Percentiles rank a stretch among this genome's conserved stretches.
Evolutionary conservation across 768 basidiomycete genomes (phyloP).

Genomic region (Phylloporus sp.): DNA sequence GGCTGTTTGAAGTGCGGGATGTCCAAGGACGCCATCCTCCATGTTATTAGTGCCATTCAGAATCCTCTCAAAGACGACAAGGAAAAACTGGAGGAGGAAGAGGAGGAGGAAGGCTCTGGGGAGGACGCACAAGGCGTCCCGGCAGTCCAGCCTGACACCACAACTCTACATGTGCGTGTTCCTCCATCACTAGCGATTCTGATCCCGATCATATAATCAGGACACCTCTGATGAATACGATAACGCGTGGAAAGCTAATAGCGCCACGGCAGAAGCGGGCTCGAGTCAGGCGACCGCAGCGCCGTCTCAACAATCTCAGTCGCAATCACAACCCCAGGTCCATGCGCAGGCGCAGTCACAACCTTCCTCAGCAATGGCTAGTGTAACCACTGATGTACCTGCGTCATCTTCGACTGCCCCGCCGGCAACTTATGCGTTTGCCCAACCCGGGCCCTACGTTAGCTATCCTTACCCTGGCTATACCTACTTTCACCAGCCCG

Average conservation of each 20-base stretch:
- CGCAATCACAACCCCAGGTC: slow-evolving; percentile 16
- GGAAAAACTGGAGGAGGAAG: slow-evolving; percentile 32
- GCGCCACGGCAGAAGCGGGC: slow-evolving; percentile 35
- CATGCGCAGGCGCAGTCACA: slow-evolving; percentile 18
- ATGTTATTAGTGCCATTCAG: slow-evolving; percentile 56
- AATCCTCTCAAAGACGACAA: slow-evolving; percentile 34
- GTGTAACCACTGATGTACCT: slow-evolving; percentile 16
- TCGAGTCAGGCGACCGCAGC: slow-evolving; percentile 19
- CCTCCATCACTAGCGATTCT: background rate
- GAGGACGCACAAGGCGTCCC: slow-evolving; percentile 26
- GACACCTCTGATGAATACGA: slow-evolving; percentile 49
- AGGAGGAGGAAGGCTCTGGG: slow-evolving; percentile 30
- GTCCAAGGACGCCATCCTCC: slow-evolving; percentile 55
- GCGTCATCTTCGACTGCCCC: slow-evolving; percentile 21
- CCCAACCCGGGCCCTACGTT: slow-evolving; percentile 31
- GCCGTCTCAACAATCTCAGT: slow-evolving; percentile 21
- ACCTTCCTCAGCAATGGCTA: slow-evolving; percentile 18
- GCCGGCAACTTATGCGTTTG: slow-evolving; percentile 28
- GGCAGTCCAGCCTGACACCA: slow-evolving; percentile 20
- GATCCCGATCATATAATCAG: slow-evolving; percentile 24
- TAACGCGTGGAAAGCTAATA: slow-evolving; percentile 60
- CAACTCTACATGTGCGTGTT: slow-evolving; percentile 26
- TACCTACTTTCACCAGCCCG: slow-evolving; percentile 29
- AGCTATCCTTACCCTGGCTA: slow-evolving; percentile 34
- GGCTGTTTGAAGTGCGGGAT: slow-evolving; percentile 55